Evolutionary conservation across 1,139 yeast genomes (phyloP), one percentile per base, ranked within the genome.

Genomic region (Yamadazyma kanchanaburiensis): DNA sequence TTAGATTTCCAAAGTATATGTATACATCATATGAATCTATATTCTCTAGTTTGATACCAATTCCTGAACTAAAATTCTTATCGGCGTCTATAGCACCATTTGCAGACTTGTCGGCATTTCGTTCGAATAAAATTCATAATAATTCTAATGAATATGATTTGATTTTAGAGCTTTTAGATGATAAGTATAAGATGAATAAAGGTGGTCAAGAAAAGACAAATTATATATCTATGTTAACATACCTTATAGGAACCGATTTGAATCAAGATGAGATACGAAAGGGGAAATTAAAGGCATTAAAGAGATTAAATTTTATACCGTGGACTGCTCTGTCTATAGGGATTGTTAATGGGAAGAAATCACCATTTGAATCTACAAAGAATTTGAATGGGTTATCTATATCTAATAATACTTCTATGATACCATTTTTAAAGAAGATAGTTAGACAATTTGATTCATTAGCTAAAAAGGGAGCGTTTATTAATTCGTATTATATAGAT

Each of bases 1-100:
- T 91, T 23, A 66, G 98, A 40, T 91, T 86, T 53, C 98, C 98
- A 3, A 82, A 94, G 28, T 88, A 88, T 56, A 80, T 88, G 75
- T 91, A 85, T 65, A 84, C 84, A 46, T 88, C 95, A 12, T 63
- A 84, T 43, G 87, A 89, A 27, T 81, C 95, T 30, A 80, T 91
- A 12, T 60, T 88, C 35, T 81, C 96, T 1, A 77, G 94, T 1
- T 60, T 94, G 40, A 75, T 91, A 3, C 96, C 97, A 1, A 80
- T 89, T 0, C 95, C 97, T 1, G 87, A 86, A 31, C 67, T 89
- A 43, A 96, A 91, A 55, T 94, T 91, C 49, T 60, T 91, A 16
- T 75, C 83, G 24, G 83, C 96, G 4, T 77, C 95, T 32, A 84
- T 85, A 46, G 87, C 96, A 0, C 97, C 98, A 2, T 87, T 83